Percentiles rank a stretch among this genome's conserved stretches.
Conservation (phyloP, 257 asterid species). For the Solanum arcanum region DNA sequence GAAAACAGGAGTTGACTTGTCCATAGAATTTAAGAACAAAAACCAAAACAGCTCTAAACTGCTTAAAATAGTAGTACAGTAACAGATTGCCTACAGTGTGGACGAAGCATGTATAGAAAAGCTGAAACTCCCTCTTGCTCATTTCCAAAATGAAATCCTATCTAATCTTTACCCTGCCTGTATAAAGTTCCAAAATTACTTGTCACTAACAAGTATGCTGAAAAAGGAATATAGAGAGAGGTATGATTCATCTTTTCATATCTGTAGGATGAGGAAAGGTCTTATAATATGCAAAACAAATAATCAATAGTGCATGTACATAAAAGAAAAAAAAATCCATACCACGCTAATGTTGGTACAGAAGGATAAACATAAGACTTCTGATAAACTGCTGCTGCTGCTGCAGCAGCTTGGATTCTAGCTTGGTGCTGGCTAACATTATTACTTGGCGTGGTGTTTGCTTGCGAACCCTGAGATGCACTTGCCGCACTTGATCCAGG, state of each 20-base stretch:
- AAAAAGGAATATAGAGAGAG: not conserved
- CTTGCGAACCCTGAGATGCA: conserved; percentile 40
- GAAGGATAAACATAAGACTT: conserved; percentile 95
- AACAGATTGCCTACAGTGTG: not conserved
- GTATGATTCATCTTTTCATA: not conserved
- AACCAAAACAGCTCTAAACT: not conserved
- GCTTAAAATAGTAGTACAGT: not conserved
- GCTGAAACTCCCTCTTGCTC: not conserved
- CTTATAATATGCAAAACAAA: not conserved
- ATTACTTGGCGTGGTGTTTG: conserved; percentile 26
- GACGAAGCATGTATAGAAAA: not conserved
- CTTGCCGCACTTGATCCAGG: conserved; percentile 47
- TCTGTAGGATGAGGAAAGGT: not conserved
- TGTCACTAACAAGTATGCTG: not conserved
- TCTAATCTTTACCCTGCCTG: not conserved
- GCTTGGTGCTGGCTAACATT: conserved; percentile 55
- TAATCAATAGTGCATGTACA: not conserved
- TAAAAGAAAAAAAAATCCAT: conserved; percentile 9
- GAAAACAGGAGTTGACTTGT: not conserved
- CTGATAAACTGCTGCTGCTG: conserved; percentile 70
- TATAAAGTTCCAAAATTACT: not conserved
- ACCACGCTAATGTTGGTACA: conserved; percentile 44
- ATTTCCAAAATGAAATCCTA: not conserved
- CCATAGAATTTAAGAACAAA: not conserved
- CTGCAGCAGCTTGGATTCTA: conserved; percentile 79